Evolutionary conservation across 1,139 yeast genomes (phyloP), one percentile per base, ranked within the genome.

Genomic region (Geotrichum phurueaensis): DNA sequence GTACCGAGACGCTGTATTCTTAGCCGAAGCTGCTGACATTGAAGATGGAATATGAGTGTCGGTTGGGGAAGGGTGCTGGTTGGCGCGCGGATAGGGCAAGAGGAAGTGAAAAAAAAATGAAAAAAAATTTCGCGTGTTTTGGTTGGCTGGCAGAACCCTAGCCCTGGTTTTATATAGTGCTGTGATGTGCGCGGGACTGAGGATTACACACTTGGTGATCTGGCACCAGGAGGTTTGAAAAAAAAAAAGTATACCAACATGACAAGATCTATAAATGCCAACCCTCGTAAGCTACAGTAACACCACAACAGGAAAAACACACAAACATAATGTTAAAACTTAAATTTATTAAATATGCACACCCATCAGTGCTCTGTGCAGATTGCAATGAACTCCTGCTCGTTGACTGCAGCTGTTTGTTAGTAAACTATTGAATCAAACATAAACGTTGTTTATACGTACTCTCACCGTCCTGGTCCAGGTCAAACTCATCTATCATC

Each of bases 401-500:
- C 95, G 68, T 87, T 87, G 67, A 95, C 82, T 79, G 68, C 18
- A 60, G 43, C 52, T n/a, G 4, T 7, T 5, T 20, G 57, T 58
- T 60, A 57, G 60, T 53, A 58, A 53, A 10, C 22, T 18, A 15
- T 29, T 5, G 22, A 13, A n/a, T 39, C 12, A 51, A 48, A 27
- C 23, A 13, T 18, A 39, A n/a, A 39, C 2, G 5, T 22, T 10
- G 13, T 52, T 31, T 50, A 23, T 31, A 59, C 64, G 22, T 52
- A 79, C 81, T 91, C 67, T 89, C 97, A 56, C 98, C 99, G 72
- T 95, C 99, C 65, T 89, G 96, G 73, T 95, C 98, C 62, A 94
- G 77, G 75, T 95, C 99, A 71, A 95, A 95, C 74, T 94, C 99
- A 65, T 92, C 97, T 66, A 95, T 94, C 99, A 95, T 94, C 13